phyloP scores from a whole-genome alignment of 2,329 filamentous ascomycete genomes.

The Penicillium sp. region DNA sequence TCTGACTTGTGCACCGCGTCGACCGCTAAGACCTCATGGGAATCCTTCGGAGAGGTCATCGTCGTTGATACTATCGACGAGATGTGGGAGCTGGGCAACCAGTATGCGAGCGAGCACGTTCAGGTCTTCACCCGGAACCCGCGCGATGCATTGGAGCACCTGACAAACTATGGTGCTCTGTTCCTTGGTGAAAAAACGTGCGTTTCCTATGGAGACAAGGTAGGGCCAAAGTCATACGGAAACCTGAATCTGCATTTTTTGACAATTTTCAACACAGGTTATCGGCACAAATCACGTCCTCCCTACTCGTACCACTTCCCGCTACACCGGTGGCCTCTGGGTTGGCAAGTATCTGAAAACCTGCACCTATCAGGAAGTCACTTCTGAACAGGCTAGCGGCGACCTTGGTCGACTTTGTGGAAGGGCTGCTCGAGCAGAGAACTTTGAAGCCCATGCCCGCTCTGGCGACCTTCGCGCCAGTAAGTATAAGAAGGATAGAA shows the following conservation, averaged over 20 bases:
- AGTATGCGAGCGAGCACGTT: constrained; percentile 57
- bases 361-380: constrained; percentile 58
- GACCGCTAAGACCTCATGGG: too few species aligned
- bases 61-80: constrained; percentile 50
- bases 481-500: too few species aligned
- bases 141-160: constrained; percentile 55
- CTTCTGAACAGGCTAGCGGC: constrained; percentile 48
- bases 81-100: constrained; percentile 50
- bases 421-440: constrained; percentile 55
- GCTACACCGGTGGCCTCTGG: constrained; percentile 59
- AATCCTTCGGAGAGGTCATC: constrained; percentile 55
- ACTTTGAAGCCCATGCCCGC: constrained; percentile 58
- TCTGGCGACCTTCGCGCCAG: constrained; percentile 55
- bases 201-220: constrained; percentile 59
- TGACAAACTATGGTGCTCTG: constrained; percentile 56
- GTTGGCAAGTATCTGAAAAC: constrained; percentile 60
- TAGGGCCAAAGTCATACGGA: too few species aligned
- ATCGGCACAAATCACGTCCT: constrained; percentile 62
- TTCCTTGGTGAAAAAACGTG: constrained; percentile 59
- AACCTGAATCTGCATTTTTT: too few species aligned
- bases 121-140: constrained; percentile 55
- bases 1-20: too few species aligned
- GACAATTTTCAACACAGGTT: too few species aligned
- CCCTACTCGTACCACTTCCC: constrained; percentile 52
- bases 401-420: constrained; percentile 55